Percentiles rank a stretch among this genome's conserved stretches.
These are phyloP conservation scores for Setaria italica DNA, from an alignment of 202 grass and related monocot species.

Conservation along the genomic window DNA sequence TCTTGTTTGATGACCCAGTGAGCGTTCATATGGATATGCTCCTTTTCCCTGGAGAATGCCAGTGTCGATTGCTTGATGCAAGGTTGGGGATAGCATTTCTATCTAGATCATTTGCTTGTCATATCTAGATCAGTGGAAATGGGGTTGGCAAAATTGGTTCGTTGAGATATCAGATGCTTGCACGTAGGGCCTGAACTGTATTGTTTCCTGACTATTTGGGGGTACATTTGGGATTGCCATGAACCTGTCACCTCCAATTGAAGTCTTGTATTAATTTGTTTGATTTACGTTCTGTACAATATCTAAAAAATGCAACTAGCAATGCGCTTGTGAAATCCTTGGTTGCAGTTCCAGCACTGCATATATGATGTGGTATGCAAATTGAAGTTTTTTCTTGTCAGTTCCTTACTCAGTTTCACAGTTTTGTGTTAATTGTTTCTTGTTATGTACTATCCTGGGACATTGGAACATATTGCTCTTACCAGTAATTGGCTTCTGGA, in stretches of 20 bases:
- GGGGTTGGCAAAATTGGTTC: neutral
- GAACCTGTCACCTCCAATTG: neutral
- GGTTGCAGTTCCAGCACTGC: neutral
- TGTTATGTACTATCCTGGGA: neutral
- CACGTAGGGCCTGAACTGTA: neutral
- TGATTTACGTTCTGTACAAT: neutral
- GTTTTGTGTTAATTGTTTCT: neutral
- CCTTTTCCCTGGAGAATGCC: neutral
- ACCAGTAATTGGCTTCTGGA: constrained; percentile 7
- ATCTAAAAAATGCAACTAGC: neutral
- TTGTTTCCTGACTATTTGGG: neutral
- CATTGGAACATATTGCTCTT: neutral
- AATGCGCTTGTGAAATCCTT: neutral
- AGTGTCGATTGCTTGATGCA: neutral
- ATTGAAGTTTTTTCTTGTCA: neutral
- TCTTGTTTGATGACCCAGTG: neutral
- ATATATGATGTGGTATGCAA: neutral
- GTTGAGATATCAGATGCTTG: neutral
- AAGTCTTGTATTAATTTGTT: neutral
- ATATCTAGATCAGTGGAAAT: neutral
- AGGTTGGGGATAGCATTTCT: neutral
- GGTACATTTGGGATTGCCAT: neutral
- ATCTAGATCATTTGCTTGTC: neutral
- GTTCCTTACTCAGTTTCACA: neutral
- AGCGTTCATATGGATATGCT: neutral